Evolutionary conservation across 192 early-diverging fungal genomes (phyloP).

Genomic region (Allomyces macrogynus): DNA sequence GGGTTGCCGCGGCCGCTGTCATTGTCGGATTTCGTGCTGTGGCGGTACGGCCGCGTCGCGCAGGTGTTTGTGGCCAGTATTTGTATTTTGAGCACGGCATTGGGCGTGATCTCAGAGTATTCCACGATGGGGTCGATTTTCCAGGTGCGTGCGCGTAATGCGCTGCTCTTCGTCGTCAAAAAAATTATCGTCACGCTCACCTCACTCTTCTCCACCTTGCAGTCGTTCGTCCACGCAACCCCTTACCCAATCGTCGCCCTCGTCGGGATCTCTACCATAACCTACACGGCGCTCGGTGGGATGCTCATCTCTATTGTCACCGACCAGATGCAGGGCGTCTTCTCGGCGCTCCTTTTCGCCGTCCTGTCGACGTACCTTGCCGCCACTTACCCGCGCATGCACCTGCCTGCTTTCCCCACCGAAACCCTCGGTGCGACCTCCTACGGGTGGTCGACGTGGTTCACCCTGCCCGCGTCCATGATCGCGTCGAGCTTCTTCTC

Average conservation of each 20-base stretch:
- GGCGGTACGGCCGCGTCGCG: conserved; percentile 1
- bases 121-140: conserved; percentile 19
- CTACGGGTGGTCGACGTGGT: conserved; percentile 15
- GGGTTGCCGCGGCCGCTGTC: background rate
- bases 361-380: conserved; percentile 16
- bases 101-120: conserved; percentile 15
- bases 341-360: conserved; percentile 8
- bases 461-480: conserved; percentile 16
- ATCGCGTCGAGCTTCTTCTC: conserved; percentile 20
- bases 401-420: conserved; percentile 8
- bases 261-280: conserved; percentile 20
- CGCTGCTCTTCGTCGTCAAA: background rate
- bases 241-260: conserved; percentile 15
- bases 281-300: conserved; percentile 23
- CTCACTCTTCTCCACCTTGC: no score
- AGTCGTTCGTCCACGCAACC: conserved; percentile 7
- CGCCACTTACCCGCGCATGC: conserved; percentile 12
- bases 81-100: conserved; percentile 16
- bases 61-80: conserved; percentile 14
- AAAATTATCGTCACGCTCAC: no score
- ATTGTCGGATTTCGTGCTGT: background rate
- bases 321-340: conserved; percentile 18
- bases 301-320: conserved; percentile 23
- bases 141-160: background rate
- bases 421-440: conserved; percentile 12